These are phyloP conservation scores for Cladosporium sp. DNA, from an alignment of 2,329 filamentous ascomycete genomes.

Conservation along the genomic window DNA sequence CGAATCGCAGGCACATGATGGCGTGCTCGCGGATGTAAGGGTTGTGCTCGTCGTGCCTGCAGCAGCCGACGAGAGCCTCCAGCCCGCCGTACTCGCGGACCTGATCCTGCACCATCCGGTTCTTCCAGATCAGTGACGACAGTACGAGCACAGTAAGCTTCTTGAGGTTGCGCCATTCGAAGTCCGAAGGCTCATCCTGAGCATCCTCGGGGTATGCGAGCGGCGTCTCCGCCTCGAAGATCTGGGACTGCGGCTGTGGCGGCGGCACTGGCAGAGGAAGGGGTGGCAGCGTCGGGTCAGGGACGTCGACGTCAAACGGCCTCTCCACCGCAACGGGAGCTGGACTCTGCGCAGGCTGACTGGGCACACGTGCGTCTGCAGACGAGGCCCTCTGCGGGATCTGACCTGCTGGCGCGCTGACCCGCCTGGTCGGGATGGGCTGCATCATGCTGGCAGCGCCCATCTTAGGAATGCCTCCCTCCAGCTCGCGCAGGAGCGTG, in stretches of 20 bases:
- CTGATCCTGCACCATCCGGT: slow-evolving; percentile 76
- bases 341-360: slow-evolving; percentile 11
- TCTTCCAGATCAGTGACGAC: slow-evolving; percentile 82
- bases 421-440: slow-evolving; percentile 2
- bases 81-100: slow-evolving; percentile 81
- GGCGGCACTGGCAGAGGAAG: slow-evolving; percentile 15
- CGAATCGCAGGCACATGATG: slow-evolving; percentile 77
- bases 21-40: slow-evolving; percentile 90
- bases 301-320: slow-evolving; percentile 50
- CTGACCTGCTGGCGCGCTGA: slow-evolving; percentile 6
- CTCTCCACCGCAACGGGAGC: slow-evolving; percentile 52
- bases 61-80: slow-evolving; percentile 81
- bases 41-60: slow-evolving; percentile 85
- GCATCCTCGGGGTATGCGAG: slow-evolving; percentile 37
- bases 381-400: slow-evolving; percentile 12
- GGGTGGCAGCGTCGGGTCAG: slow-evolving; percentile 31
- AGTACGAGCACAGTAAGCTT: slow-evolving; percentile 87
- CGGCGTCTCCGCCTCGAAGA: slow-evolving; percentile 38
- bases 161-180: slow-evolving; percentile 78
- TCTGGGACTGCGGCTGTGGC: slow-evolving; percentile 10
- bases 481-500: slow-evolving; percentile 77
- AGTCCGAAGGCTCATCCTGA: slow-evolving; percentile 59
- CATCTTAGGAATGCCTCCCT: slow-evolving; percentile 51
- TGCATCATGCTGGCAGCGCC: slow-evolving; percentile 10
- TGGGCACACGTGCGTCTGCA: slow-evolving; percentile 11